Percentiles rank a stretch among this genome's conserved stretches.
Evolutionary conservation across 306 rosid genomes (phyloP).

Genomic region (Prunus salicina): DNA sequence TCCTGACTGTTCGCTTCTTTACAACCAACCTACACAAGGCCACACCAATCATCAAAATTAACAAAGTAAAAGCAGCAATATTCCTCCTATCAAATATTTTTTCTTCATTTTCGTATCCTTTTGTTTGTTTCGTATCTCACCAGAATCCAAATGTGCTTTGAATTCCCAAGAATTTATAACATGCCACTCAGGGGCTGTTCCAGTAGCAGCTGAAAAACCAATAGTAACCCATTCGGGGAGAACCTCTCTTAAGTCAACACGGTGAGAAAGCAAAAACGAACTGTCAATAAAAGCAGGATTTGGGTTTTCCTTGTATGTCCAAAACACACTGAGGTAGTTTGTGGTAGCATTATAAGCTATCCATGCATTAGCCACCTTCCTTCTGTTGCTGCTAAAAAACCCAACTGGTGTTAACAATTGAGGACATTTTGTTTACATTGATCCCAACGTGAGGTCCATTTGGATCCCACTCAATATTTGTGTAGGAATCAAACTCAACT

Average conservation of each 20-base stretch:
- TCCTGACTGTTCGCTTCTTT: background rate
- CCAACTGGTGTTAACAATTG: background rate
- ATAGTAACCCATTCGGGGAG: slow-evolving; percentile 20
- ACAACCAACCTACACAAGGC: slow-evolving; percentile 1
- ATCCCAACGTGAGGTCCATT: slow-evolving; percentile 10
- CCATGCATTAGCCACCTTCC: background rate
- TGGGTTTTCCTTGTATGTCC: background rate
- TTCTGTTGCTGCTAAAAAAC: background rate
- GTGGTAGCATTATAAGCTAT: slow-evolving; percentile 27
- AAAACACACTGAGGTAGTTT: slow-evolving; percentile 20
- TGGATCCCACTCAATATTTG: background rate
- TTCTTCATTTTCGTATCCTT: background rate
- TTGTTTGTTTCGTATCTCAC: background rate
- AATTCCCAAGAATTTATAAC: slow-evolving; percentile 15
- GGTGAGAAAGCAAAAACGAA: background rate
- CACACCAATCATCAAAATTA: background rate
- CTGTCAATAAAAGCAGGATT: background rate
- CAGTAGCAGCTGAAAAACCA: slow-evolving; percentile 25
- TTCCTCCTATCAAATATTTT: background rate
- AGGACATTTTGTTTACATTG: background rate
- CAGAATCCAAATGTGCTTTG: slow-evolving; percentile 7
- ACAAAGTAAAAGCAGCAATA: background rate
- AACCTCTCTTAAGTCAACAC: slow-evolving; percentile 6
- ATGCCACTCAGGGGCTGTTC: background rate
- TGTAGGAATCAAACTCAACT: slow-evolving; percentile 22